Evolutionary conservation across 192 early-diverging fungal species (phyloP), one percentile per base, ranked within the genome.

Genomic region (Linnemannia schmuckeri): DNA sequence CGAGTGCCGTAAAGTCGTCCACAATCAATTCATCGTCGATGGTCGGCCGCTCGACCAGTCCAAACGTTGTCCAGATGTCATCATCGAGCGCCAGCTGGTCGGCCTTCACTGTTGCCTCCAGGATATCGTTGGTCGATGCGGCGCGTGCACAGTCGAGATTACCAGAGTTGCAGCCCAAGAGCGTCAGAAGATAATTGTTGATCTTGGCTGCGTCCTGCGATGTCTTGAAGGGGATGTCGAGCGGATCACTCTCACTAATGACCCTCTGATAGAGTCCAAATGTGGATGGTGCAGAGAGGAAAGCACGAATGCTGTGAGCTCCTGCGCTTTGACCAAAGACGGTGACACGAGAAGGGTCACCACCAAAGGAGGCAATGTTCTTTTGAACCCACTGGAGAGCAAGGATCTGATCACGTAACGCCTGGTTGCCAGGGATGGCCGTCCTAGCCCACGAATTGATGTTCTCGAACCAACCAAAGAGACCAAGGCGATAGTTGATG

Each of bases 281-380:
- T 17, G 87, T 41, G 3, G 82, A 61, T 46, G 88, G 88, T 30
- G 86, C 79, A 73, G 88, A 81, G 27, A 89, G 88, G 17, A 89
- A 22, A 44, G 86, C 82, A 78, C 89, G 82, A 69, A 85, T 82
- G 49, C 77, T 85, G 41, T 61, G 85, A 13, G 82, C 92, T 27
- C 88, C 88, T 9, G 83, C 82, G 49, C 74, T 77, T 76, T 89
- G 82, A 35, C 83, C 88, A 70, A 85, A 81, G 57, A 89, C 80
- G 3, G 88, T 85, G n/a, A 89, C 88, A 2, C 82, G 87, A 49
- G 68, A 82, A 7, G 92, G 91, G 72, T 94, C 90, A 68, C 93
- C 93, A 6, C 93, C 93, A 68, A 94, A 94, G 9, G 72, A 80
- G 10, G 42, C 69, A 81, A 94, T 92, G 77, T 94, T 90, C 47